A percentile compares a stretch with the other conserved stretches of the same genome.
Evolutionary conservation across 345 rosid genomes (phyloP).

Genomic region (Jatropha curcas): DNA sequence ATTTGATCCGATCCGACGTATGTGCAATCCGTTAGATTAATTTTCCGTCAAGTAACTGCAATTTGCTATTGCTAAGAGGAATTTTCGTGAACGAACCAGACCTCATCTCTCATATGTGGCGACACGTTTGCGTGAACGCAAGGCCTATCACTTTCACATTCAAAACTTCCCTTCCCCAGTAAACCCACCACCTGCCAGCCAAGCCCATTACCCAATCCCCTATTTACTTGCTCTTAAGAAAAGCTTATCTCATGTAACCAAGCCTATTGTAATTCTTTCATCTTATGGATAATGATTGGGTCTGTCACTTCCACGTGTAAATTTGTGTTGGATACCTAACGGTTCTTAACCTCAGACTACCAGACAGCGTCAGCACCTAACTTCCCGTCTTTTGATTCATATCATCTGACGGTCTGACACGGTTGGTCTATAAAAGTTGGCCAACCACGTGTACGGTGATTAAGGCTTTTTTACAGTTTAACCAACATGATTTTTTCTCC

Average conservation of each 20-base stretch:
- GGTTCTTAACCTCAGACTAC: no score
- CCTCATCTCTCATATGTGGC: slow-evolving; percentile 40
- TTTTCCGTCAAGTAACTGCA: no score
- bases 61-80: not conserved
- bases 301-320: slow-evolving; percentile 4
- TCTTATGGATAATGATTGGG: not conserved
- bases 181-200: not conserved
- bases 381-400: not conserved
- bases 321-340: no score
- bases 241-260: not conserved
- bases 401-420: slow-evolving; percentile 24
- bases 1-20: no score
- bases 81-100: not conserved
- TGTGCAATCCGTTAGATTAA: no score
- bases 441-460: slow-evolving; percentile 41
- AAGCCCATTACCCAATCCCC: not conserved
- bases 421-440: not conserved
- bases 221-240: not conserved
- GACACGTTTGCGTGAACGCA: slow-evolving; percentile 45
- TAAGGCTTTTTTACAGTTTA: not conserved
- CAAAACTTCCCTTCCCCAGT: not conserved
- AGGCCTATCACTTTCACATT: not conserved
- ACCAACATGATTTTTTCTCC: not conserved
- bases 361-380: slow-evolving; percentile 14
- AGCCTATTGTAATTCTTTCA: not conserved